A percentile compares a stretch with the other conserved stretches of the same genome.
Conservation (phyloP, 1,139 yeast genomes). For the Wickerhamiella infanticola region DNA sequence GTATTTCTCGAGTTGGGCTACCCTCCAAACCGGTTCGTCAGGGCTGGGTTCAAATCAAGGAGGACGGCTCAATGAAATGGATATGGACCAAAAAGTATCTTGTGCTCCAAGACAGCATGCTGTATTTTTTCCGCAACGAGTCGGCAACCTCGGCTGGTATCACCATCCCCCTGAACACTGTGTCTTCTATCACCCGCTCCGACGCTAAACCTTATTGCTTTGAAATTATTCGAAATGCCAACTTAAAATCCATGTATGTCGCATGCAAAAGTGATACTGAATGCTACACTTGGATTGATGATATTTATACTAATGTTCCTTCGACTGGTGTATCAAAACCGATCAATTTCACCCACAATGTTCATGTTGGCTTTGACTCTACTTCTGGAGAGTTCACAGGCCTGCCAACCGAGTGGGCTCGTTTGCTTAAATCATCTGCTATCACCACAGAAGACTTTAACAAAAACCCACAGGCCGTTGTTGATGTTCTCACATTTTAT, state of each 20-base stretch:
- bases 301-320: conserved; percentile 77
- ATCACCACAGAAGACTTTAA: conserved; percentile 32
- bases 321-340: conserved; percentile 46
- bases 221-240: conserved; percentile 49
- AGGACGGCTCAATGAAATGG: conserved; percentile 61
- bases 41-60: conserved; percentile 89
- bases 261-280: conserved; percentile 70
- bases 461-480: conserved; percentile 35
- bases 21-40: conserved; percentile 12
- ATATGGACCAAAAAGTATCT: conserved; percentile 85
- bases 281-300: conserved; percentile 81
- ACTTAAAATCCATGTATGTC: conserved; percentile 51
- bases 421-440: conserved; percentile 27
- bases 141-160: conserved; percentile 23
- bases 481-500: conserved; percentile 86
- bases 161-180: conserved; percentile 37
- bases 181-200: conserved; percentile 43
- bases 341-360: conserved; percentile 31
- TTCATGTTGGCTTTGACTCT: conserved; percentile 34
- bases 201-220: conserved; percentile 59
- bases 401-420: conserved; percentile 32
- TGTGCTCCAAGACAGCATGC: conserved; percentile 56
- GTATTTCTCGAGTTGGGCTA: neutral
- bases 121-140: conserved; percentile 65
- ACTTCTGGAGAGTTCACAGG: conserved; percentile 33